Base-by-base conservation (phyloP, 768 basidiomycete genomes). In the Boletus vermiculosoides region DNA sequence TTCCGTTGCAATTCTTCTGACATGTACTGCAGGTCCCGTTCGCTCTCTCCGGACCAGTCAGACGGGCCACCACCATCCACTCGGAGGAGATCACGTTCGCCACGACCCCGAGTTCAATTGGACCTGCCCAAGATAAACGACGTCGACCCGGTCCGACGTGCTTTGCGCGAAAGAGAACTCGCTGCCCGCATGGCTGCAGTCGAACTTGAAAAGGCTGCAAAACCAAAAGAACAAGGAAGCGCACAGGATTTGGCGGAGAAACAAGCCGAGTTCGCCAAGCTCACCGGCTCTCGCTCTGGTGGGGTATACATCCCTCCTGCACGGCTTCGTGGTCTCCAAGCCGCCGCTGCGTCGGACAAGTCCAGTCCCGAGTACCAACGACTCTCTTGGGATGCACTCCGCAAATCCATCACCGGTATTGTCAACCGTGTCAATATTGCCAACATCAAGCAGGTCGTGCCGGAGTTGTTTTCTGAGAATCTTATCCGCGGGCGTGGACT, bases 241-340 rank as follows among this genome's bases (percentile, higher is more conserved):
- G 71, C 77, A 56, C 78, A 80, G 68, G 77, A 77, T 44, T 18
- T 61, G 45, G 84, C 83, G 50, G 89, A 92, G 63, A 84, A 87
- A 18, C 80, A 85, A 62, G 92, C 92, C 25, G 95, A 97, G 71
- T 95, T 96, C 67, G 85, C 90, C 5, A 96, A 96, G 74, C 79
- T 96, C 57, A 70, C 90, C 2, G 83, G 81, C 37, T 85, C 91
- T 18, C 85, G 88, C 30, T 90, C 90, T 20, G 97, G 96, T 13
- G 97, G 97, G 30, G 93, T 97, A 13, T 99, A 99, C 71, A 87
- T 99, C 71, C 97, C 97, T 1, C 97, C 97, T 15, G 95, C 94
- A 37, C 84, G 95, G 25, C 77, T 98, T 39, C 83, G 94, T 45
- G 94, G 94, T 0, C 80, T 99, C 73, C 94, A 95, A 65, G 87